Conservation (phyloP, 1,139 yeast species). For the Pichia sp. region DNA sequence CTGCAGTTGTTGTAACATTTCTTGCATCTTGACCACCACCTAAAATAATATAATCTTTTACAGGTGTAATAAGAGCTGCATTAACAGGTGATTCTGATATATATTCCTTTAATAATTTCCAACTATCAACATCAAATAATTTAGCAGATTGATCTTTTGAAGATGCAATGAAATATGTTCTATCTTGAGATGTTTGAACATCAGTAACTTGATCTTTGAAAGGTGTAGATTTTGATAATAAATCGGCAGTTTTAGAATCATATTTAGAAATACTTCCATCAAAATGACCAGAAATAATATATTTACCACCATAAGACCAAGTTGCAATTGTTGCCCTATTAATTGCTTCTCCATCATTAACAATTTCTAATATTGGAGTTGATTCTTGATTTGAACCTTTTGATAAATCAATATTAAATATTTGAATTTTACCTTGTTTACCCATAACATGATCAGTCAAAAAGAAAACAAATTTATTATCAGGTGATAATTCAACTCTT, state of each 20-base stretch:
- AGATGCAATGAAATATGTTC: slow-evolving; percentile 82
- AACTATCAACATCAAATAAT: slow-evolving; percentile 69
- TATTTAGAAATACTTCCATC: slow-evolving; percentile 81
- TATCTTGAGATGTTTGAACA: slow-evolving; percentile 82
- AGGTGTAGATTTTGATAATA: slow-evolving; percentile 46
- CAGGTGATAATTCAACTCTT: slow-evolving; percentile 81
- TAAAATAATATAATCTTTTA: slow-evolving; percentile 82
- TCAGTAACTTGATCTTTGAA: slow-evolving; percentile 83
- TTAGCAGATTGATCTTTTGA: slow-evolving; percentile 90
- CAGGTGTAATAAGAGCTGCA: slow-evolving; percentile 89
- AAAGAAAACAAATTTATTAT: slow-evolving; percentile 61
- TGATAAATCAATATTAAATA: slow-evolving; percentile 51
- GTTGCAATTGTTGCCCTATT: slow-evolving; percentile 79
- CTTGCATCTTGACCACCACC: slow-evolving; percentile 99
- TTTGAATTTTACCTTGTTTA: slow-evolving; percentile 66
- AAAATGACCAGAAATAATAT: slow-evolving; percentile 80
- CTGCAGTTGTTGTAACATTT: slow-evolving; percentile 93
- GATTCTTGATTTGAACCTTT: slow-evolving; percentile 34
- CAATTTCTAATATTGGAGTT: slow-evolving; percentile 57
- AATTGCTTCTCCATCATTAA: slow-evolving; percentile 43
- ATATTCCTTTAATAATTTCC: slow-evolving; percentile 67
- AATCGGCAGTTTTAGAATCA: slow-evolving; percentile 70
- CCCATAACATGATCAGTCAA: slow-evolving; percentile 95
- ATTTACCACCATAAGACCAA: slow-evolving; percentile 72
- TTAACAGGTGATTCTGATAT: slow-evolving; percentile 92